Evolutionary conservation across 1,284 basidiomycete genomes (phyloP).

Genomic region (Trametes pubescens): DNA sequence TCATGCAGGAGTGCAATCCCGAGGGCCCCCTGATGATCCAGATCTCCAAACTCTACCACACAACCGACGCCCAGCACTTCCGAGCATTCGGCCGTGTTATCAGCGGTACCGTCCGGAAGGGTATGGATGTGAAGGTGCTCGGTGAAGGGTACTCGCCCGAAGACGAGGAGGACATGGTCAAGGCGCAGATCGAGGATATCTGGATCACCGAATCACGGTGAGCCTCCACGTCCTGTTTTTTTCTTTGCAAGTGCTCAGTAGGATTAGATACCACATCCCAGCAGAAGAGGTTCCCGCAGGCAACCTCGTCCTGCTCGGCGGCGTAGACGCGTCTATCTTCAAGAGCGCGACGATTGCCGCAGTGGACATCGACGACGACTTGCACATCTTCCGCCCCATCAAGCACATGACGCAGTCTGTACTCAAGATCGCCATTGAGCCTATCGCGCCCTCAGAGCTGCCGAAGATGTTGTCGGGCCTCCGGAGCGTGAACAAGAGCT

Average conservation of each 20-base stretch:
- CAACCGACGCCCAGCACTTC: slow-evolving; percentile 95
- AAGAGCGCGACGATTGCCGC: slow-evolving; percentile 94
- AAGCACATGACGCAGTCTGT: slow-evolving; percentile 97
- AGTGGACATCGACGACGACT: slow-evolving; percentile 78
- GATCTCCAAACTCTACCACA: slow-evolving; percentile 94
- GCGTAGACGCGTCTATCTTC: slow-evolving; percentile 93
- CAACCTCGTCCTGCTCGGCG: slow-evolving; percentile 91
- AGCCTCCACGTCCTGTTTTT: slow-evolving; percentile 1
- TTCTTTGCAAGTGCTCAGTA: slow-evolving; percentile 27
- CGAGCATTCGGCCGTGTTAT: slow-evolving; percentile 95
- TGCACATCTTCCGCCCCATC: slow-evolving; percentile 95
- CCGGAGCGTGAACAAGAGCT: slow-evolving; percentile 97
- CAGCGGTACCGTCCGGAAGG: slow-evolving; percentile 88
- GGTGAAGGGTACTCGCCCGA: slow-evolving; percentile 97
- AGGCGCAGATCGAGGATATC: slow-evolving; percentile 85
- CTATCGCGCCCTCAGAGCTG: slow-evolving; percentile 95
- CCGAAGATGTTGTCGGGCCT: slow-evolving; percentile 99
- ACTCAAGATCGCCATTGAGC: slow-evolving; percentile 99
- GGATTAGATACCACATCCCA: slow-evolving; percentile 84
- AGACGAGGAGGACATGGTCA: slow-evolving; percentile 98
- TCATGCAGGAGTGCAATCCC: slow-evolving; percentile 86
- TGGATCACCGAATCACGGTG: slow-evolving; percentile 93
- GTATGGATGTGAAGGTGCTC: slow-evolving; percentile 91
- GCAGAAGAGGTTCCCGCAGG: slow-evolving; percentile 91
- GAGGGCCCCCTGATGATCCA: slow-evolving; percentile 93